Conservation (phyloP, 345 rosid species). For the Gossypium raimondii region DNA sequence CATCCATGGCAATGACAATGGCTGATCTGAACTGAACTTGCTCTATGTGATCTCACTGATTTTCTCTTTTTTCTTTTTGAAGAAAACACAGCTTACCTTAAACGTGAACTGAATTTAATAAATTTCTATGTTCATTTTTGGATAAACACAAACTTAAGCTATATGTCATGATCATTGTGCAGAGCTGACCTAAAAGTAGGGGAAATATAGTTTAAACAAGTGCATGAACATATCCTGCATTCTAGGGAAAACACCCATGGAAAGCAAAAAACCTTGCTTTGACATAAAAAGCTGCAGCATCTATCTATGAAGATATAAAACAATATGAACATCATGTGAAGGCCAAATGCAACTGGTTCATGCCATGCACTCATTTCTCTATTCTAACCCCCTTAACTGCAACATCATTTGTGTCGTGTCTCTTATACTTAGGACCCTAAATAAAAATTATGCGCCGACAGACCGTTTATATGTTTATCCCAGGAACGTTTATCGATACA, state of each 20-base stretch:
- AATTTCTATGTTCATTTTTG: not conserved
- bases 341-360: slow-evolving; percentile 1
- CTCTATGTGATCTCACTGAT: not conserved
- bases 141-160: not conserved
- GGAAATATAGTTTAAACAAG: not conserved
- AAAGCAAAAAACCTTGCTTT: not conserved
- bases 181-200: slow-evolving; percentile 3
- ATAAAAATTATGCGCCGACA: not conserved
- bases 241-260: not conserved
- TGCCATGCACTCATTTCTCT: not conserved
- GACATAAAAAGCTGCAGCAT: slow-evolving; percentile 6
- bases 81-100: not conserved
- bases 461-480: not conserved
- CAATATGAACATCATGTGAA: not conserved
- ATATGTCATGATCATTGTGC: not conserved
- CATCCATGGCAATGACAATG: not conserved
- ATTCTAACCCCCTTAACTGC: not conserved
- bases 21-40: not conserved
- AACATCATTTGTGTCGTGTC: slow-evolving; percentile 13
- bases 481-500: not conserved
- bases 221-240: not conserved
- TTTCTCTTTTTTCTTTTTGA: not conserved
- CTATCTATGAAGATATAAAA: not conserved
- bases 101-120: not conserved
- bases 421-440: not conserved